These are phyloP conservation scores for Fonsecaea nubica DNA, from an alignment of 2,329 filamentous ascomycete genomes.

Conservation along the genomic window DNA sequence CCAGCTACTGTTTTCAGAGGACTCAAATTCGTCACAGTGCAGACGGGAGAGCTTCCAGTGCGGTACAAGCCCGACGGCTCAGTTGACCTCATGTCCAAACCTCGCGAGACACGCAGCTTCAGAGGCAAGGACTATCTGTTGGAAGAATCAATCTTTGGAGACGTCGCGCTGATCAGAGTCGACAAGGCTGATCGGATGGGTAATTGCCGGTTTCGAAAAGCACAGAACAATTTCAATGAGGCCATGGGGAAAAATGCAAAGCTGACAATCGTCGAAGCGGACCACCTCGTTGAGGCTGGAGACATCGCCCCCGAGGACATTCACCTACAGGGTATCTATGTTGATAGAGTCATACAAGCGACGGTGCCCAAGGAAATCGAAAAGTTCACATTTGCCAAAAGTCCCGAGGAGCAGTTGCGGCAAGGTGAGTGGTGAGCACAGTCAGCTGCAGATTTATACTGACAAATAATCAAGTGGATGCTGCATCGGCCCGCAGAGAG, in stretches of 20 bases:
- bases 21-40: neutral
- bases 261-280: neutral
- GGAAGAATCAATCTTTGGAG: conserved; percentile 14
- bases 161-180: conserved; percentile 10
- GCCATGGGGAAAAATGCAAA: conserved; percentile 15
- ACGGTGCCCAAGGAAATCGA: conserved; percentile 16
- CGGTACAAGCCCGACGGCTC: neutral
- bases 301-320: conserved; percentile 13
- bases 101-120: conserved; percentile 14
- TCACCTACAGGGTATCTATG: conserved; percentile 12
- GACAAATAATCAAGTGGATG: neutral
- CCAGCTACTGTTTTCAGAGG: too few species aligned
- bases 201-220: conserved; percentile 6
- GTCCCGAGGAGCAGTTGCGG: neutral
- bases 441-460: neutral
- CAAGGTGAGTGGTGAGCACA: neutral
- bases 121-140: conserved; percentile 11
- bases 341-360: conserved; percentile 9
- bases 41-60: neutral
- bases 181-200: conserved; percentile 14
- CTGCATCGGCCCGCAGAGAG: neutral
- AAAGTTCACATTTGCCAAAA: neutral
- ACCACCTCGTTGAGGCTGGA: conserved; percentile 1
- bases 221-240: conserved; percentile 17
- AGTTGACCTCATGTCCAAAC: conserved; percentile 9